Evolutionary conservation across 371 early-diverging fungal genomes (phyloP).

Genomic region (Mortierella sp.): DNA sequence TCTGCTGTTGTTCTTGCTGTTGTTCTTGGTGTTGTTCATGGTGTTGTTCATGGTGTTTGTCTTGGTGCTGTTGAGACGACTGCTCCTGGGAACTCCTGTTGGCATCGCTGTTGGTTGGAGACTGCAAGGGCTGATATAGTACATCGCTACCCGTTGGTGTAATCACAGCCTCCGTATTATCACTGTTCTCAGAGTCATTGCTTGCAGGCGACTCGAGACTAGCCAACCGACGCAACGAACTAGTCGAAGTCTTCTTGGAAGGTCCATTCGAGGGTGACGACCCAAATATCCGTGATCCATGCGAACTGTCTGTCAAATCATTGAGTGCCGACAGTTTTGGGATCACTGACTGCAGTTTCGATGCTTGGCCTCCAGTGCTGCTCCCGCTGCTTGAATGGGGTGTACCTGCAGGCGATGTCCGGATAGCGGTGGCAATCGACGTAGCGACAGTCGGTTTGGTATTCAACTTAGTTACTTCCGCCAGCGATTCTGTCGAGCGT

Average conservation of each 20-base stretch:
- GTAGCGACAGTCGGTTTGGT: conserved; percentile 53
- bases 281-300: conserved; percentile 22
- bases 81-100: not conserved
- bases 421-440: conserved; percentile 42
- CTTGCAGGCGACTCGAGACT: conserved; percentile 37
- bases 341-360: conserved; percentile 19
- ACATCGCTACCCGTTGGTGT: conserved; percentile 29
- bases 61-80: not conserved
- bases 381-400: conserved; percentile 7
- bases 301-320: conserved; percentile 9
- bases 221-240: conserved; percentile 28
- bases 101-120: conserved; percentile 3
- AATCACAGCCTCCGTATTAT: conserved; percentile 4
- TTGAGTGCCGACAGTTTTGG: conserved; percentile 28
- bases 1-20: conserved; percentile 3
- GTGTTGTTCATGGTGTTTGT: conserved; percentile 6
- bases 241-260: conserved; percentile 35
- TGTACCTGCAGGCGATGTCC: conserved; percentile 29
- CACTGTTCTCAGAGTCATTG: conserved; percentile 21
- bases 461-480: conserved; percentile 34
- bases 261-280: conserved; percentile 33
- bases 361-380: not conserved
- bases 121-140: conserved; percentile 19
- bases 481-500: conserved; percentile 17
- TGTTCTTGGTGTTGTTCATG: not conserved